phyloP scores from a whole-genome alignment of 1,139 yeast species.

The Pichia sp. region DNA sequence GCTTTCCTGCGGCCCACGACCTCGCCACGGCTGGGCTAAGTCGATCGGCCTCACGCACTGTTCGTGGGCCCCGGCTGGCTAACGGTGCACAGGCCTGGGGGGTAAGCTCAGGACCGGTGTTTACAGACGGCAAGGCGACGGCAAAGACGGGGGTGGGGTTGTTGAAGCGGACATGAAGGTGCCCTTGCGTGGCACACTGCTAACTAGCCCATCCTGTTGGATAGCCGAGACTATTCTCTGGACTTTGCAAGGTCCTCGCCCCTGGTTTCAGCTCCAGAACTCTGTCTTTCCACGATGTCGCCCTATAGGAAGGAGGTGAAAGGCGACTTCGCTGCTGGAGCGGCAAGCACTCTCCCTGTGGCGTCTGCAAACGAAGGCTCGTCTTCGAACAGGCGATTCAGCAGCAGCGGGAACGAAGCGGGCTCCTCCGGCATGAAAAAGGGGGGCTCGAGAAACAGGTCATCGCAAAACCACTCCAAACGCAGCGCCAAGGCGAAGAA shows the following conservation, averaged over 20 bases:
- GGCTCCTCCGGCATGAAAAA: slow-evolving; percentile 3
- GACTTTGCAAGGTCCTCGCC: not conserved
- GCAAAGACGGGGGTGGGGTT: not conserved
- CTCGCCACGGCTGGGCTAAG: too few species aligned
- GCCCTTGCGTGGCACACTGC: not conserved
- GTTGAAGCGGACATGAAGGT: too few species aligned
- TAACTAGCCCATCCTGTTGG: not conserved
- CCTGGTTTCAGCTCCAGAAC: not conserved
- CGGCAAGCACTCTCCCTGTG: not conserved
- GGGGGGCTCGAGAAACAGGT: slow-evolving; percentile 14
- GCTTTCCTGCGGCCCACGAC: too few species aligned
- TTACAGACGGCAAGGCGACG: not conserved
- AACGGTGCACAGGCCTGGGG: too few species aligned
- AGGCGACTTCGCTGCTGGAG: not conserved
- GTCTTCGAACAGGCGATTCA: not conserved
- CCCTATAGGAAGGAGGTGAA: slow-evolving; percentile 12
- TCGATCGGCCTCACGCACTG: too few species aligned
- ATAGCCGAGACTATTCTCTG: not conserved
- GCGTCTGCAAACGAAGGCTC: not conserved
- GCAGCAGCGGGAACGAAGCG: not conserved
- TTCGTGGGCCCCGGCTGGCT: too few species aligned
- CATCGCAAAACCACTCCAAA: slow-evolving; percentile 6
- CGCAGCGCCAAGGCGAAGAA: slow-evolving; percentile 1
- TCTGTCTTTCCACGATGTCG: not conserved
- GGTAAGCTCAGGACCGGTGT: too few species aligned